These are phyloP conservation scores for Euphorbia peplus DNA, from an alignment of 345 rosid genomes.

Conservation along the genomic window DNA sequence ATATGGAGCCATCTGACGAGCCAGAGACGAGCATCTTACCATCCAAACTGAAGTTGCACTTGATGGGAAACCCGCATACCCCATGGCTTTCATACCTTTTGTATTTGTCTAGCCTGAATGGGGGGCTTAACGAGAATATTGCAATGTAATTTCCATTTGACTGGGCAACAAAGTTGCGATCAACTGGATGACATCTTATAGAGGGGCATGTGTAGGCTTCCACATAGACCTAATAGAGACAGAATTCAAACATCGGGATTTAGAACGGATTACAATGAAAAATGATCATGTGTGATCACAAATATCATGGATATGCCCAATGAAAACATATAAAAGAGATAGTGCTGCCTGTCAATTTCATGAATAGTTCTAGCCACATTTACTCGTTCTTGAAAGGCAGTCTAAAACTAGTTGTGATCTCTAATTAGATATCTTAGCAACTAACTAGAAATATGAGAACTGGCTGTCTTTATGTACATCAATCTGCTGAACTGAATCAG, in stretches of 20 bases:
- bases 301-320: background rate
- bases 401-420: background rate
- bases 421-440: background rate
- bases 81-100: constrained; percentile 67
- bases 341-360: too few species aligned
- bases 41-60: constrained; percentile 70
- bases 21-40: constrained; percentile 69
- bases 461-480: background rate
- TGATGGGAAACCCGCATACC: constrained; percentile 78
- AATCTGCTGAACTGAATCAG: background rate
- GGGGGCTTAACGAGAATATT: constrained; percentile 66
- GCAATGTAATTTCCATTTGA: constrained; percentile 90
- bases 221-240: constrained; percentile 55
- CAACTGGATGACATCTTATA: constrained; percentile 61
- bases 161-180: constrained; percentile 65
- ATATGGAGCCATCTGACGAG: constrained; percentile 72
- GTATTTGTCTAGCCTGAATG: constrained; percentile 81
- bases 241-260: background rate
- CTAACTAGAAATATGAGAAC: background rate
- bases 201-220: constrained; percentile 88
- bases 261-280: background rate
- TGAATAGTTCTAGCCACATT: background rate
- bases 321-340: background rate
- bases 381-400: background rate
- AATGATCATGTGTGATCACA: background rate